Percentiles rank a stretch among this genome's conserved stretches.
phyloP scores from a whole-genome alignment of 345 rosid genomes.

The Hibiscus mutabilis region DNA sequence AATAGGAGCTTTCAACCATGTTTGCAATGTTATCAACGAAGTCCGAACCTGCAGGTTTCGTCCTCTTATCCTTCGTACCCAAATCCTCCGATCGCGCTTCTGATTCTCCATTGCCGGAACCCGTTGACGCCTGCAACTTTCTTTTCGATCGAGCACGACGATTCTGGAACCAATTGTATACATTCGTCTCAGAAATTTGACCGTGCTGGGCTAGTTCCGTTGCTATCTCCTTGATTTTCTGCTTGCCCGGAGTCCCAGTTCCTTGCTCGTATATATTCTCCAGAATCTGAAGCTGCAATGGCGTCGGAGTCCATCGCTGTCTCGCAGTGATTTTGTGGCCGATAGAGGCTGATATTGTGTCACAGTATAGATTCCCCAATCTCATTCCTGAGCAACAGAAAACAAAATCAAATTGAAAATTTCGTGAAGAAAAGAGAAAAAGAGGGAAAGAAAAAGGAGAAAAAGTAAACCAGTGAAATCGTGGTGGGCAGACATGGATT shows the following conservation, averaged over 20 bases:
- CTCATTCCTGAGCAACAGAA: conserved; percentile 25
- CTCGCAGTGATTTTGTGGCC: conserved; percentile 42
- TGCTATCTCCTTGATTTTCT: conserved; percentile 52
- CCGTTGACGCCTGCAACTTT: conserved; percentile 26
- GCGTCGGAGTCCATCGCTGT: conserved; percentile 73
- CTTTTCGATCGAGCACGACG: conserved; percentile 66
- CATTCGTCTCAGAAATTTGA: conserved; percentile 61
- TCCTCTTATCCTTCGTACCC: conserved; percentile 28
- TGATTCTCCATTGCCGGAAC: conserved; percentile 10
- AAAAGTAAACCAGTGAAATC: conserved; percentile 28
- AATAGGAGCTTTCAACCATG: conserved; percentile 19
- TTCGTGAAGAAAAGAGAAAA: no score
- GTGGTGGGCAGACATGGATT: conserved; percentile 28
- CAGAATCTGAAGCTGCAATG: conserved; percentile 49
- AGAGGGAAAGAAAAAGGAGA: not conserved
- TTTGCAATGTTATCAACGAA: not conserved
- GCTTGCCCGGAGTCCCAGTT: conserved; percentile 48
- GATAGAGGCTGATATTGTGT: conserved; percentile 32
- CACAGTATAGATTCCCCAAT: conserved; percentile 34
- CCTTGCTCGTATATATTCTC: conserved; percentile 48
- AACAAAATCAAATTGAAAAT: no score
- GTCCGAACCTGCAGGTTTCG: conserved; percentile 24
- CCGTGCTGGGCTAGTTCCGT: conserved; percentile 51
- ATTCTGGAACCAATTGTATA: conserved; percentile 80
- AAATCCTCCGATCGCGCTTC: conserved; percentile 1